A percentile compares a stretch with the other conserved stretches of the same genome.
Evolutionary conservation across 2,329 filamentous ascomycete genomes (phyloP).

Genomic region (Diaporthe helianthi): DNA sequence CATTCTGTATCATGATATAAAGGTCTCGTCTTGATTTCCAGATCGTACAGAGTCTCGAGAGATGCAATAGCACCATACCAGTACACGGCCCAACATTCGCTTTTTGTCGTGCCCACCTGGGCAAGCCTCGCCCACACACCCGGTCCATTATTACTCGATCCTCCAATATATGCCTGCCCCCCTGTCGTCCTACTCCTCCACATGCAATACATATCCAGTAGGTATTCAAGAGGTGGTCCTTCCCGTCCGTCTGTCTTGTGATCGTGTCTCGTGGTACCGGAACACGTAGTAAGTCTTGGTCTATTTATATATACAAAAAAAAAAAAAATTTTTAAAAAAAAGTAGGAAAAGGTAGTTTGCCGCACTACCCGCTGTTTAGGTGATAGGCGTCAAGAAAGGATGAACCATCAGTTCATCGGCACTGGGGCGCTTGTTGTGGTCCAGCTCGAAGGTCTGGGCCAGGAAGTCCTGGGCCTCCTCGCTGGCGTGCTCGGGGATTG

Average conservation of each 20-base stretch:
- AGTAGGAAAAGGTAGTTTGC: not conserved
- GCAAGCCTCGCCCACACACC: slow-evolving; percentile 4
- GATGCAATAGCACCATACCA: slow-evolving; percentile 22
- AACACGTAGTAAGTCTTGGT: slow-evolving; percentile 28
- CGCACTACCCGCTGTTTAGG: slow-evolving; percentile 46
- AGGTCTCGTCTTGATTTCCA: slow-evolving; percentile 18
- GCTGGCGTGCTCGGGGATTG: slow-evolving; percentile 85
- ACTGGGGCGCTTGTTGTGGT: slow-evolving; percentile 89
- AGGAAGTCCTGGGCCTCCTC: slow-evolving; percentile 86
- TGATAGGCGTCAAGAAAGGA: slow-evolving; percentile 79
- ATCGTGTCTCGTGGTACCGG: slow-evolving; percentile 28
- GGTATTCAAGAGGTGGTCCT: slow-evolving; percentile 15
- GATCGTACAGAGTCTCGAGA: slow-evolving; percentile 1
- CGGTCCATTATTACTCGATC: slow-evolving; percentile 11
- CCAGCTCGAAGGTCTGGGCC: slow-evolving; percentile 90
- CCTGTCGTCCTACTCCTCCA: not conserved
- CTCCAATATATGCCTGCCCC: not conserved
- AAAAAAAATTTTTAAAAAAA: not conserved
- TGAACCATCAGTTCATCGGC: slow-evolving; percentile 89
- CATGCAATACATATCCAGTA: slow-evolving; percentile 29
- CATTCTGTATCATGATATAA: not conserved
- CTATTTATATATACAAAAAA: slow-evolving; percentile 31
- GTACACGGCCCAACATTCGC: slow-evolving; percentile 21
- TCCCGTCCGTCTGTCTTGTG: slow-evolving; percentile 21
- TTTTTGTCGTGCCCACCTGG: slow-evolving; percentile 7